These are phyloP conservation scores for Sphagnum magellanicum DNA, from an alignment of 228 moss, liverwort and hornwort species.

Conservation along the genomic window DNA sequence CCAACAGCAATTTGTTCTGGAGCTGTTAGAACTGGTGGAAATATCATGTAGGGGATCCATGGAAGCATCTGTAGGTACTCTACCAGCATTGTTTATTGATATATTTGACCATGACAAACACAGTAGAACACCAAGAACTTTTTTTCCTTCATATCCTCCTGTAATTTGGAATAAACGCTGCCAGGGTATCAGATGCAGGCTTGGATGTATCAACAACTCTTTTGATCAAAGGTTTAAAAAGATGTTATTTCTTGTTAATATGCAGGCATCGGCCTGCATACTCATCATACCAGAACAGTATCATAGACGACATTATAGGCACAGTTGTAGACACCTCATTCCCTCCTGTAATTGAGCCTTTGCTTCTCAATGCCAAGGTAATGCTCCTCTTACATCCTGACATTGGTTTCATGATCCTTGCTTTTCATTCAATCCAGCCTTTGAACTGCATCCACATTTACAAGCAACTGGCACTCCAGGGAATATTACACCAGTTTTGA, in stretches of 20 bases:
- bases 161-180: too few relatives aligned
- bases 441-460: neutral
- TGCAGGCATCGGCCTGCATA: conserved; percentile 81
- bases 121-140: too few relatives aligned
- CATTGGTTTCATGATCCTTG: neutral
- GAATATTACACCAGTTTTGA: neutral
- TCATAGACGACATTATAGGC: conserved; percentile 1
- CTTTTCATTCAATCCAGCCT: neutral
- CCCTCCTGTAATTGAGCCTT: conserved; percentile 51
- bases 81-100: too few relatives aligned
- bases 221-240: too few relatives aligned
- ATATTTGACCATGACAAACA: too few relatives aligned
- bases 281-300: conserved; percentile 27
- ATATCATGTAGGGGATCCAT: too few relatives aligned
- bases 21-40: too few relatives aligned
- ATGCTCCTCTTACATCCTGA: neutral
- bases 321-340: conserved; percentile 52
- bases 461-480: neutral
- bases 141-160: too few relatives aligned
- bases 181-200: too few relatives aligned
- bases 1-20: too few relatives aligned
- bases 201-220: too few relatives aligned
- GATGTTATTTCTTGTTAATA: neutral
- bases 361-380: conserved; percentile 60
- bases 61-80: too few relatives aligned